Evolutionary conservation across 345 rosid genomes (phyloP).

Genomic region (Salix exigua): DNA sequence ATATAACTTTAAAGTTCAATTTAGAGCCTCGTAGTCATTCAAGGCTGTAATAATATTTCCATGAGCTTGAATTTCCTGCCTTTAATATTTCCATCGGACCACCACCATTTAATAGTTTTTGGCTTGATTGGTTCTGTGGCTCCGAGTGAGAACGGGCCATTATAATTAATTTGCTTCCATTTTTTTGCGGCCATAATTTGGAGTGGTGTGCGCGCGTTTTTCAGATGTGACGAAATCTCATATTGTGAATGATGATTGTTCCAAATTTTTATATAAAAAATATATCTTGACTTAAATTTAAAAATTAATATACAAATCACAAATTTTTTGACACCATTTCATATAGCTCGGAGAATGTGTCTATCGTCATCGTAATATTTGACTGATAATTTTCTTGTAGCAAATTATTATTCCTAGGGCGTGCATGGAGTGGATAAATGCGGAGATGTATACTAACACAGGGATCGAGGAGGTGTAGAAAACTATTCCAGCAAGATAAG

Average conservation of each 20-base stretch:
- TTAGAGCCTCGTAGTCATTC: neutral
- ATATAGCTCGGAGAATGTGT: too few species aligned
- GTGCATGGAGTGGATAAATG: neutral
- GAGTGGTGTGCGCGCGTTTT: too few species aligned
- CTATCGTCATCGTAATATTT: too few species aligned
- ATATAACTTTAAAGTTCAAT: slow-evolving; percentile 2
- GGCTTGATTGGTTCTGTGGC: slow-evolving; percentile 1
- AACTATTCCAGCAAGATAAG: neutral
- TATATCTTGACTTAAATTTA: accelerated
- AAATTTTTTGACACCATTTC: too few species aligned
- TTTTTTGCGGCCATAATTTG: too few species aligned
- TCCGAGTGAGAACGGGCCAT: neutral
- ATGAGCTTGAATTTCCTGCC: neutral
- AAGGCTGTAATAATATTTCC: neutral
- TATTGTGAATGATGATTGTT: accelerated
- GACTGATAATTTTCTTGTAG: neutral
- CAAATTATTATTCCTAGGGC: neutral
- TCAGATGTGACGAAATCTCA: too few species aligned
- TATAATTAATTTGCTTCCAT: neutral
- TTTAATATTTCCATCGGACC: slow-evolving; percentile 17
- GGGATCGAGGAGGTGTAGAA: neutral
- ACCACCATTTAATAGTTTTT: slow-evolving; percentile 10
- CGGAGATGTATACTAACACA: neutral
- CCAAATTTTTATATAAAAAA: accelerated
- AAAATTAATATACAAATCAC: too few species aligned